Conservation (phyloP, 164 flowering plant species). For the Magnolia kwangsiensis region DNA sequence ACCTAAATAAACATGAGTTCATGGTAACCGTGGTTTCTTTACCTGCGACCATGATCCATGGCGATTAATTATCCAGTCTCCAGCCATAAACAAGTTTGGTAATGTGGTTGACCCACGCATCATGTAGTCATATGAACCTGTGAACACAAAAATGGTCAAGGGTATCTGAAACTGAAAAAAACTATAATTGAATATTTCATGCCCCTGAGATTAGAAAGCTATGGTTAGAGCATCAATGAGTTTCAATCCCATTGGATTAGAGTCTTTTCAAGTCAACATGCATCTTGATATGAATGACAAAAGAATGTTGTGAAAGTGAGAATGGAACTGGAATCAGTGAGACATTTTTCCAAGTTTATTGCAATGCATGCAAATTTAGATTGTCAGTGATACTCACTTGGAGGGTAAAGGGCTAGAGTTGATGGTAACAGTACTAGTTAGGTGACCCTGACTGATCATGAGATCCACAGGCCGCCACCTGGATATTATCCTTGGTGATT, state of each 20-base stretch:
- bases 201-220: not conserved
- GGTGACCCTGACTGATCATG: no score
- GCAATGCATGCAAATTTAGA: no score
- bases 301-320: not conserved
- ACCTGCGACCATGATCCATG: slow-evolving; percentile 81
- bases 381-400: no score
- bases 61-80: slow-evolving; percentile 61
- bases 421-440: no score
- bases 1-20: no score
- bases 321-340: no score
- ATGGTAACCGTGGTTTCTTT: not conserved
- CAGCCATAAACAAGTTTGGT: slow-evolving; percentile 67
- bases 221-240: not conserved
- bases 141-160: not conserved
- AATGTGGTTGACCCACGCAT: slow-evolving; percentile 61
- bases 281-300: not conserved
- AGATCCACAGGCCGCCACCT: no score
- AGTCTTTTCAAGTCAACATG: not conserved
- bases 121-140: slow-evolving; percentile 67
- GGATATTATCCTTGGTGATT: no score
- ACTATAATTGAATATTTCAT: not conserved
- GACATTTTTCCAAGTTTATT: no score
- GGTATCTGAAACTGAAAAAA: not conserved
- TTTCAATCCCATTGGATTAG: not conserved
- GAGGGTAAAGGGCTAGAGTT: no score